phyloP scores from a whole-genome alignment of 345 rosid genomes.

The Schrenkiella parvula region DNA sequence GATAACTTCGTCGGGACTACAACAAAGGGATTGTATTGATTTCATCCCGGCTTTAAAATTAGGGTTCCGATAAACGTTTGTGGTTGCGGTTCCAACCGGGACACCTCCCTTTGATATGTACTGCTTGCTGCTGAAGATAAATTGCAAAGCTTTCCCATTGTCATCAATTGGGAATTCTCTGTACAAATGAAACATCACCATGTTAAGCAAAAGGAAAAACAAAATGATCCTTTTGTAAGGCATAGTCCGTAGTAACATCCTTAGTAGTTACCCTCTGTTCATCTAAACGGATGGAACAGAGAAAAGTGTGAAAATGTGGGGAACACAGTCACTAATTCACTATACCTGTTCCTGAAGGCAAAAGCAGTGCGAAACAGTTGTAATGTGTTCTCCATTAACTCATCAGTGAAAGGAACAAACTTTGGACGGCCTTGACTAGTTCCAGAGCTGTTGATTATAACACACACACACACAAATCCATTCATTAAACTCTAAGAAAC shows the following conservation, averaged over 20 bases:
- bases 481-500: neutral
- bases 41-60: slow-evolving; percentile 57
- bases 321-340: neutral
- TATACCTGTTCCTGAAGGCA: slow-evolving; percentile 81
- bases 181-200: slow-evolving; percentile 20
- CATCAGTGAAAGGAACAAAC: slow-evolving; percentile 78
- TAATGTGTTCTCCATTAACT: slow-evolving; percentile 69
- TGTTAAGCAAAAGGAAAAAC: neutral
- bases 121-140: slow-evolving; percentile 76
- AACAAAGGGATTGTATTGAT: slow-evolving; percentile 53
- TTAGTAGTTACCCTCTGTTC: slow-evolving; percentile 5
- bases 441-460: slow-evolving; percentile 63
- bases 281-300: slow-evolving; percentile 1
- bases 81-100: slow-evolving; percentile 72
- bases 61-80: slow-evolving; percentile 62
- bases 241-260: neutral
- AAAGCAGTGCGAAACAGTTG: slow-evolving; percentile 80
- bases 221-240: no score
- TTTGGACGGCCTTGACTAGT: slow-evolving; percentile 92
- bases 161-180: slow-evolving; percentile 68
- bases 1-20: slow-evolving; percentile 94
- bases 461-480: neutral
- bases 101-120: slow-evolving; percentile 76
- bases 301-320: neutral
- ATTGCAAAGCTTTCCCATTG: slow-evolving; percentile 67